Base-by-base conservation (phyloP, 1,284 basidiomycete species). In the Rhodotorula sp. region DNA sequence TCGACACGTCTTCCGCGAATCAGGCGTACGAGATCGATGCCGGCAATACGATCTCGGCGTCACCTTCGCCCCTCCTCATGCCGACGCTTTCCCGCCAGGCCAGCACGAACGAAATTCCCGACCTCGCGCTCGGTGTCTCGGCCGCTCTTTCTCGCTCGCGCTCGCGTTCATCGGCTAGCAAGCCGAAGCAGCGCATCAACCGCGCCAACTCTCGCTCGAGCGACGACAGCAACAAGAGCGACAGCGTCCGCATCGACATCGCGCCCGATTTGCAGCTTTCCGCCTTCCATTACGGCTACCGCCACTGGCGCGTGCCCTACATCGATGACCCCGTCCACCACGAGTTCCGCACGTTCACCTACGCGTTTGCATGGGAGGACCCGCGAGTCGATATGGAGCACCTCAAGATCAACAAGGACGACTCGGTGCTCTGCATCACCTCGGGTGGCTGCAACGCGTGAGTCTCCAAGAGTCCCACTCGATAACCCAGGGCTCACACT, bases 401-500 rank as follows among this genome's bases (percentile, higher is more conserved):
- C 77, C 82, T 91, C 20, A 78, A 86, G 29, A 80, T 91, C 67
- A 84, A 84, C 44, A 80, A 82, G 49, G 83, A 88, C 13, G 90
- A 91, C 80, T 85, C 87, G 20, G 85, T 92, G 74, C 83, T 92
- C 4, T 87, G 88, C 30, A 90, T 91, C 76, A 91, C 90, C 2
- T 88, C 86, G 63, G 90, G 89, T 0, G 90, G 90, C 0, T 90
- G 91, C 80, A 92, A 92, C 77, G 89, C 89, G 2, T 61, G 60
- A 44, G 60, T 44, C n/a, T 15, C n/a, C n/a, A 24, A 9, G 30
- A 8, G 5, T 24, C 5, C 34, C 17, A 11, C 7, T 32, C n/a
- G 11, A 29, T 10, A n/a, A 1, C 20, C 8, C 39, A 13, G 2
- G 22, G 44, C 29, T 58, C 4, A 32, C 15, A 5, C 11, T 17